These are phyloP conservation scores for Arctium lappa DNA, from an alignment of 129 eudicot genomes.

Conservation along the genomic window DNA sequence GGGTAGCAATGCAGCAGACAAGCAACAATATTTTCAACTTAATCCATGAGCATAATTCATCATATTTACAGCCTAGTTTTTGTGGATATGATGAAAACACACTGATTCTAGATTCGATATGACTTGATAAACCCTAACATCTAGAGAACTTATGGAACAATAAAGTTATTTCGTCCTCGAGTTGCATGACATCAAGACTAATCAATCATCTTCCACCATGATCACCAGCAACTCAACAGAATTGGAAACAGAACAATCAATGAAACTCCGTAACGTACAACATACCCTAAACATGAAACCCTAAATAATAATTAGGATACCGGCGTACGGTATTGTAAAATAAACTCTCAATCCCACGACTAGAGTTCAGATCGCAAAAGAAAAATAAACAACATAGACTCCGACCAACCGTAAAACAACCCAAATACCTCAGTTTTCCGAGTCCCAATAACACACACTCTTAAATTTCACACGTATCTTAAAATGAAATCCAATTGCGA, in stretches of 20 bases:
- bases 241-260: conserved; percentile 1
- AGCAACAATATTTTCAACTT: conserved; percentile 14
- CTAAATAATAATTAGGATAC: conserved; percentile 4
- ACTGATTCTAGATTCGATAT: background rate
- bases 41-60: conserved; percentile 2
- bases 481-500: background rate
- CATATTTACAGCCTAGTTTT: conserved; percentile 4
- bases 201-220: background rate
- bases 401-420: background rate
- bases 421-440: background rate
- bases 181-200: background rate
- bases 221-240: background rate
- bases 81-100: background rate
- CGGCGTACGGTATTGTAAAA: background rate
- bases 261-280: conserved; percentile 3
- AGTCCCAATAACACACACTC: background rate
- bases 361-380: background rate
- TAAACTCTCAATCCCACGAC: background rate
- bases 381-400: background rate
- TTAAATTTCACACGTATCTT: background rate
- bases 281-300: conserved; percentile 21
- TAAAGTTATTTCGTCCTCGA: background rate
- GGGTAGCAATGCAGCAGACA: background rate
- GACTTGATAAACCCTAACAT: background rate
- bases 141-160: background rate